These are phyloP conservation scores for Wilcoxina mikolae DNA, from an alignment of 495 filamentous ascomycete species.

Conservation along the genomic window DNA sequence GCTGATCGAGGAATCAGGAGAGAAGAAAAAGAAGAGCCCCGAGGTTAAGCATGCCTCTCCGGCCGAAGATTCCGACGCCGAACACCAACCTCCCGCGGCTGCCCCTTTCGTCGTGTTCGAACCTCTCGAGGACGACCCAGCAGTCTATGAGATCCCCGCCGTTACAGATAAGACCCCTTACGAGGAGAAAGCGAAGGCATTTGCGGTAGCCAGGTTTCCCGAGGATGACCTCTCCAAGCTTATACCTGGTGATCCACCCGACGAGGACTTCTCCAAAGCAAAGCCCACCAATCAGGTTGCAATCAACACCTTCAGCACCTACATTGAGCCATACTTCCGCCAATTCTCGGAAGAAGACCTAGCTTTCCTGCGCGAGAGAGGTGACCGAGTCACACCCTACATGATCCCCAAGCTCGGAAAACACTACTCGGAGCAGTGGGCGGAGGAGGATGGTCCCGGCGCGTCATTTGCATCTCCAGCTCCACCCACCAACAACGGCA, in stretches of 20 bases:
- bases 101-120: conserved; percentile 50
- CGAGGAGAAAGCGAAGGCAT: conserved; percentile 70
- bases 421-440: conserved; percentile 79
- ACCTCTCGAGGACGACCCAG: conserved; percentile 90
- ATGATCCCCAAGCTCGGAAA: conserved; percentile 72
- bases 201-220: conserved; percentile 72
- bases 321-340: conserved; percentile 80
- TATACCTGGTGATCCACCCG: conserved; percentile 61
- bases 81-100: conserved; percentile 64
- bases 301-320: conserved; percentile 73
- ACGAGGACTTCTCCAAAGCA: conserved; percentile 85
- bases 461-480: conserved; percentile 25
- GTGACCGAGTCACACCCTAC: conserved; percentile 69
- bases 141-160: conserved; percentile 79
- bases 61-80: conserved; percentile 37
- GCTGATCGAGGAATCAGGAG: conserved; percentile 29
- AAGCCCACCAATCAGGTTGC: conserved; percentile 90
- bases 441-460: conserved; percentile 45
- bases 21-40: conserved; percentile 34
- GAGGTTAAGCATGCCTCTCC: conserved; percentile 46
- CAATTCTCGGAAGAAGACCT: conserved; percentile 87
- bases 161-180: conserved; percentile 57
- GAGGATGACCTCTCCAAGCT: conserved; percentile 61
- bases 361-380: conserved; percentile 78
- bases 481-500: conserved; percentile 34